phyloP scores from a whole-genome alignment of 2,329 filamentous ascomycete genomes.

The Penicillium sp. region DNA sequence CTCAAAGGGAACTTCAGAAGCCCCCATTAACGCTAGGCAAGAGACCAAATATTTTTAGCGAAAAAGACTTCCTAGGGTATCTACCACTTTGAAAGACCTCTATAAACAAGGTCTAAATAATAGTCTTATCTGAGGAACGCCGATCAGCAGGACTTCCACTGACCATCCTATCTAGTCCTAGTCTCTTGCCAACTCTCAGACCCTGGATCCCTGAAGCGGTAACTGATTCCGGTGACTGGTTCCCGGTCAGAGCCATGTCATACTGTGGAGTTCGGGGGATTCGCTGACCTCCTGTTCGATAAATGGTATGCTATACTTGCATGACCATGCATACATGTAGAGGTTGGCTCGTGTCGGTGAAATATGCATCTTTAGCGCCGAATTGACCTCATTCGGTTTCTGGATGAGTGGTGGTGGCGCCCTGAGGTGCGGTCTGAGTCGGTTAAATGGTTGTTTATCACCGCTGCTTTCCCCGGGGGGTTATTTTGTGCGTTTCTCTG shows the following conservation, averaged over 20 bases:
- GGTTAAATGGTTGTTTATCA: background rate
- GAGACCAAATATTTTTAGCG: too few species aligned
- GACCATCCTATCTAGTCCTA: slow-evolving; percentile 24
- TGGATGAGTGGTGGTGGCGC: background rate
- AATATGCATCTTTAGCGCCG: background rate
- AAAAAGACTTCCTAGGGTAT: background rate
- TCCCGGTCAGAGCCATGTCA: background rate
- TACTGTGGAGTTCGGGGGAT: background rate
- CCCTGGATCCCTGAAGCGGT: background rate
- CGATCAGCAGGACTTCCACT: slow-evolving; percentile 1
- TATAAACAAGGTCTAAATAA: too few species aligned
- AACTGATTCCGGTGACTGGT: background rate
- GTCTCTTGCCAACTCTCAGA: background rate
- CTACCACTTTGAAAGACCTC: too few species aligned
- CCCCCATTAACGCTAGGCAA: too few species aligned
- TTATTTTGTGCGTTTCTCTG: background rate
- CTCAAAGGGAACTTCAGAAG: too few species aligned
- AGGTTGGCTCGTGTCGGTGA: background rate
- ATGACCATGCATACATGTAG: background rate
- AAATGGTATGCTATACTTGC: background rate
- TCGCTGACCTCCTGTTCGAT: background rate
- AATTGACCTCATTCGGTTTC: background rate
- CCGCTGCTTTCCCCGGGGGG: background rate
- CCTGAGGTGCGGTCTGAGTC: background rate
- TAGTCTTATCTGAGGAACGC: background rate